Base-by-base conservation (phyloP, 1,284 basidiomycete species). In the Coniferiporia sulphurascens region DNA sequence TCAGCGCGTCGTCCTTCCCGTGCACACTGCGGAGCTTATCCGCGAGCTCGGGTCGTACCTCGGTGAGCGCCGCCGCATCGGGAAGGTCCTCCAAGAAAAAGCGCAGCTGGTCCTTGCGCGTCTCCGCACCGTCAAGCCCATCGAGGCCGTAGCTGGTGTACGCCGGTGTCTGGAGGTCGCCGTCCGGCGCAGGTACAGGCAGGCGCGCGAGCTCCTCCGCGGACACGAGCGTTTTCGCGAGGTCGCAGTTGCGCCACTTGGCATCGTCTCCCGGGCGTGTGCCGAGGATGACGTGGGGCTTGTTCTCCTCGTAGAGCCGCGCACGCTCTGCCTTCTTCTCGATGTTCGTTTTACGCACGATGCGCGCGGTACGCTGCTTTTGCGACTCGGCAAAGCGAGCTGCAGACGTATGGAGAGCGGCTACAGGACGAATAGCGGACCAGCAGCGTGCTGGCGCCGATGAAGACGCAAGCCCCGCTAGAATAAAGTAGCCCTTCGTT, bases 261-360 rank as follows among this genome's bases (percentile, higher is more conserved):
- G 73, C 68, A 57, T 85, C 81, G 61, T 57, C 48, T 56, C 80
- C 80, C 4, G 81, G 76, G 45, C 82, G 78, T 21, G 81, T 82
- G 4, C 92, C 92, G 1, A 93, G 82, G 6, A 94, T 79, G 55
- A 87, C 81, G 65, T 89, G 86, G 12, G 91, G 85, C 32, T 77
- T 76, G 50, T 71, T 73, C 5, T 76, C 74, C 0, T 78, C 75
- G 4, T 74, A 77, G 43, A 71, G 66, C 48, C 72, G 70, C 46
- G 70, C 70, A 19, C 77, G 76, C 63, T 83, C 76, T 22, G 73
- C 73, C 61, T 80, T 80, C 50, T 73, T 72, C 58, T 77, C 70
- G 49, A 81, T 69, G 67, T 86, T 87, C 48, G 73, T 71, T 68
- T 84, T 82, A 58, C 78, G 77, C 32, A 74, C 72, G 41, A 69